Evolutionary conservation across 129 eudicot genomes (phyloP).

Genomic region (Artemisia argyi): DNA sequence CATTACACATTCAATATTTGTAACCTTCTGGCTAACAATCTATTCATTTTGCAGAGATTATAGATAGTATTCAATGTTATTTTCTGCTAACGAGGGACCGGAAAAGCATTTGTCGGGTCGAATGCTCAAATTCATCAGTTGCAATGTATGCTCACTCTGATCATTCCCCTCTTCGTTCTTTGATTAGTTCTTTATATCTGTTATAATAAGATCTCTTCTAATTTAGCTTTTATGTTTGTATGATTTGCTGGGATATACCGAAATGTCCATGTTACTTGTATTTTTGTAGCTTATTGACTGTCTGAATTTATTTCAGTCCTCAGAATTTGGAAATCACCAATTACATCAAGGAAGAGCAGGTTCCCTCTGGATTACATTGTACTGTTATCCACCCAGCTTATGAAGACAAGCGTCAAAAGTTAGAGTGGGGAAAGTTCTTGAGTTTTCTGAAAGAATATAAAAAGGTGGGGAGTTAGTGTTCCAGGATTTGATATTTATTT

Average conservation of each 20-base stretch:
- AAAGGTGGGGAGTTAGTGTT: conserved; percentile 39
- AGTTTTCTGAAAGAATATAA: conserved; percentile 29
- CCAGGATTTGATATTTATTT: no score
- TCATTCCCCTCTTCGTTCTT: conserved; percentile 13
- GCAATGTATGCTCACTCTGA: conserved; percentile 36
- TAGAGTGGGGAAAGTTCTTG: conserved; percentile 51
- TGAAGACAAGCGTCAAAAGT: conserved; percentile 39
- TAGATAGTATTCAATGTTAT: conserved; percentile 32
- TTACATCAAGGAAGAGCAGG: conserved; percentile 16
- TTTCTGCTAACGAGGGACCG: conserved; percentile 35
- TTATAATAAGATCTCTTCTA: conserved; percentile 6
- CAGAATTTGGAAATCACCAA: conserved; percentile 39
- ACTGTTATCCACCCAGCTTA: conserved; percentile 33
- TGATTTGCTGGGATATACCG: not conserved
- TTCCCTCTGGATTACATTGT: conserved; percentile 33
- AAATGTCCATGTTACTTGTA: not conserved
- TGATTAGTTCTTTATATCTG: not conserved
- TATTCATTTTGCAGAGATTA: conserved; percentile 18
- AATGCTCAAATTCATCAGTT: conserved; percentile 36
- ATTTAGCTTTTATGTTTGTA: not conserved
- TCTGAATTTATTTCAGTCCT: conserved; percentile 32
- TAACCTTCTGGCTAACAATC: not conserved
- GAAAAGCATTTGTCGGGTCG: conserved; percentile 43
- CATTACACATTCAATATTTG: no score
- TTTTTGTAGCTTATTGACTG: conserved; percentile 2